Base-by-base conservation (phyloP, 164 flowering plant genomes). In the Stephania cephalantha region DNA sequence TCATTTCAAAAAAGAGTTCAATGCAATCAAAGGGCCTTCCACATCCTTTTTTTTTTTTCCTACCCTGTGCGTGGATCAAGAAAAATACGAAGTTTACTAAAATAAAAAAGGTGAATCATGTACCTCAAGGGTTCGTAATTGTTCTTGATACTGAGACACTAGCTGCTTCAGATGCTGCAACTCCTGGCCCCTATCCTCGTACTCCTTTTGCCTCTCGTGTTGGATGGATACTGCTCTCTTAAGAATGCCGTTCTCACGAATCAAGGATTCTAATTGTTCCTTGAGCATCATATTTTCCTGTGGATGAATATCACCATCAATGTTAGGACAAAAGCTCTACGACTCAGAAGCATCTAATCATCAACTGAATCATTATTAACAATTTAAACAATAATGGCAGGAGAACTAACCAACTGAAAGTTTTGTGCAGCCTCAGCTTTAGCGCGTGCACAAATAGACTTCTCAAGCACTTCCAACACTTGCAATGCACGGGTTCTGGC, bases 171-270 rank as follows among this genome's bases (percentile, higher is more conserved):
- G 79, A 22, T 89, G 86, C 74, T 91, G 87, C 86, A 90, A 68
- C 80, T 93, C 98, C 77, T 86, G 87, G 73, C 71, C 79, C 71
- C 71, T 86, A 50, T 86, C 87, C 31, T 91, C 95, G 25, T 66
- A 80, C 58, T 88, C 97, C 50, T 85, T 91, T 73, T 88, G 90
- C 18, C 93, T 88, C 75, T 91, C 95, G 80, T 89, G 93, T 74
- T 93, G 98, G 73, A 90, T 86, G 9, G 89, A 52, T 4, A 93
- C 98, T 18, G 95, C 98, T 78, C 97, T 85, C 79, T 93, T 93
- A 69, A 93, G 90, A 58, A 91, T 77, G 48, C 81, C 50, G 69
- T 93, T 93, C 67, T 93, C 97, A 74, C 88, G 91, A 69, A 87
- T 71, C 42, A 90, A 83, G 9, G 80, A 84, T 78, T 89, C 87